These are phyloP conservation scores for Plenodomus biglobosus DNA, from an alignment of 2,329 filamentous ascomycete species.

Conservation along the genomic window DNA sequence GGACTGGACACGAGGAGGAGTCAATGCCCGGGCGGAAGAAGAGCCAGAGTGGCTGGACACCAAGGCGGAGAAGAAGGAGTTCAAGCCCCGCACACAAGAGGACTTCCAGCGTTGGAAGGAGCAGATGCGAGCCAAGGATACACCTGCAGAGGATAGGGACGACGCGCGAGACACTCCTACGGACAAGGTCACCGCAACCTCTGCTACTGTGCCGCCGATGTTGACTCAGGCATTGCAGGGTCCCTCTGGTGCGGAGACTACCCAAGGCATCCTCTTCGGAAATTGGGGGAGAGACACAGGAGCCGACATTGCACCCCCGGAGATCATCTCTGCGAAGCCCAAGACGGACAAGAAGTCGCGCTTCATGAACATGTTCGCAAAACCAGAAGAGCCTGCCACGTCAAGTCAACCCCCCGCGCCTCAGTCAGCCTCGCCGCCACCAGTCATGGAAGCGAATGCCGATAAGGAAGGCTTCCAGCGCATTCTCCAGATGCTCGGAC, in stretches of 20 bases:
- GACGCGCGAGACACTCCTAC: conserved; percentile 34
- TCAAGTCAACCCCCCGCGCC: conserved; percentile 16
- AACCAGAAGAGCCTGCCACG: conserved; percentile 41
- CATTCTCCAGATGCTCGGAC: conserved; percentile 78
- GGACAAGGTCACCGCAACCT: conserved; percentile 22
- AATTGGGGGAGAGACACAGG: conserved; percentile 57
- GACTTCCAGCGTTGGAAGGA: conserved; percentile 97
- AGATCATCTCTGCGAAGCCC: conserved; percentile 41
- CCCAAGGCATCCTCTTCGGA: conserved; percentile 77
- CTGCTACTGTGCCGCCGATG: conserved; percentile 25
- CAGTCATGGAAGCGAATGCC: conserved; percentile 52
- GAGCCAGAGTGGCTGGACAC: conserved; percentile 89
- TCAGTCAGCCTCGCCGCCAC: conserved; percentile 26
- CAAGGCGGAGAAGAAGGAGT: conserved; percentile 65
- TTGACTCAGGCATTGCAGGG: conserved; percentile 54
- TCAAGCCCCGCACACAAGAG: conserved; percentile 76
- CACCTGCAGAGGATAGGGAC: conserved; percentile 51
- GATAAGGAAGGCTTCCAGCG: conserved; percentile 86
- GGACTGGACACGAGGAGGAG: conserved; percentile 56
- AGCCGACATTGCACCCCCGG: conserved; percentile 36
- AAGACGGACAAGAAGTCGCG: conserved; percentile 73
- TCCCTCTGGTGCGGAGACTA: conserved; percentile 64
- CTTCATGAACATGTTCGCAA: conserved; percentile 73
- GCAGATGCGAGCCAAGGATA: conserved; percentile 71
- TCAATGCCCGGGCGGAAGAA: conserved; percentile 55